Base-by-base conservation (phyloP, 1,139 yeast genomes). In the Yamadazyma epiphylla region DNA sequence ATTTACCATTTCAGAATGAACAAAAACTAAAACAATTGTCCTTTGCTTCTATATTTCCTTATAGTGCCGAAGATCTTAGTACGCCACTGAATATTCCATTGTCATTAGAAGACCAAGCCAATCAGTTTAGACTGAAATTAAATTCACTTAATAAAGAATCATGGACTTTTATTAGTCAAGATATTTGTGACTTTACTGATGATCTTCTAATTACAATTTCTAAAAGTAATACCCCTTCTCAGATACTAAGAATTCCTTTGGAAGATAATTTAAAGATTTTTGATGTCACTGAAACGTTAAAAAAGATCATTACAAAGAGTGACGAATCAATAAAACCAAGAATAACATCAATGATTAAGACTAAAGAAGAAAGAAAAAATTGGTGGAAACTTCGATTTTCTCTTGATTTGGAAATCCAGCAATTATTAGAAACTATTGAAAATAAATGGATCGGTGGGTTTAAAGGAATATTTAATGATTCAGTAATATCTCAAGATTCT, bases 381-480 rank as follows among this genome's bases (percentile, higher is more conserved):
- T 89, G 96, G 96, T 91, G 96, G 95, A 67, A 67, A 29, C 59
- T 65, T 22, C 60, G 97, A 30, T 77, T 76, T 37, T 58, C 58
- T 0, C 59, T 88, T 15, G 96, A 89, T 51, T 55, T 62, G 14
- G 57, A 70, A 30, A 49, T 89, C 34, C 58, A 70, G 30, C 58
- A 55, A 4, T 51, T 88, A n/a, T 52, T 89, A n/a, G 53, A 55
- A 2, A 64, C 64, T 24, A 72, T 86, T 11, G 91, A 87, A 39
- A 53, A 58, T 17, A 60, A 64, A 35, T 87, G 96, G 94, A 55
- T 89, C 26, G 89, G 94, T n/a, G 94, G 94, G 0, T 83, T 87
- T 41, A 59, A 60, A 25, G 80, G 89, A 0, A 47, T 85, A 2
- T 81, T 86, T 46, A 55, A 61, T 12, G 17, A 24, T 10, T 7